Percentiles rank a stretch among this genome's conserved stretches.
Evolutionary conservation across 306 rosid genomes (phyloP).

Genomic region (Quercus ilex): DNA sequence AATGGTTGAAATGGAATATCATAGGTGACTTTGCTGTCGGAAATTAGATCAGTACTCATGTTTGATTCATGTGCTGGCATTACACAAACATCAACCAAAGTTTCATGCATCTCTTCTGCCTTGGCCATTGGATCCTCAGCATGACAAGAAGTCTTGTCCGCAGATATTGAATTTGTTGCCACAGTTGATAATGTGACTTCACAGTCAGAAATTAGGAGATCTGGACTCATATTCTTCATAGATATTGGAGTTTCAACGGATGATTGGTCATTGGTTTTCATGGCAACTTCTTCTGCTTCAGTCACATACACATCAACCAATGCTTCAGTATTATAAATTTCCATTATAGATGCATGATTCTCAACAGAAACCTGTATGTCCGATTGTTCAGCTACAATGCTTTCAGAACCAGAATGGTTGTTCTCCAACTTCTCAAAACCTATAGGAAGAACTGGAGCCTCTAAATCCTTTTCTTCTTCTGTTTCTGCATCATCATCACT

Average conservation of each 20-base stretch:
- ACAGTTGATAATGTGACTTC: no score
- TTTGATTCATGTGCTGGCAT: no score
- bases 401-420: not conserved
- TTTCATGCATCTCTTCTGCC: not conserved
- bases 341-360: no score
- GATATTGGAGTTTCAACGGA: no score
- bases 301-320: no score
- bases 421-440: not conserved
- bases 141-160: not conserved
- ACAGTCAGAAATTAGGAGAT: no score
- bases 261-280: no score
- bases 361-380: not conserved
- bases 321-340: no score
- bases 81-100: constrained; percentile 2
- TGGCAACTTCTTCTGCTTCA: no score
- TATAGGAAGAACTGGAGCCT: not conserved
- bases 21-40: not conserved
- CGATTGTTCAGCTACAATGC: not conserved
- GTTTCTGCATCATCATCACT: constrained; percentile 5
- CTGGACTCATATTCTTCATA: no score
- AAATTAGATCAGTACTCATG: not conserved
- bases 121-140: not conserved
- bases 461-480: not conserved
- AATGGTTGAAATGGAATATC: constrained; percentile 15
- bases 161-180: no score